phyloP scores from a whole-genome alignment of 257 asterid species.

The Nicotiana otophora region DNA sequence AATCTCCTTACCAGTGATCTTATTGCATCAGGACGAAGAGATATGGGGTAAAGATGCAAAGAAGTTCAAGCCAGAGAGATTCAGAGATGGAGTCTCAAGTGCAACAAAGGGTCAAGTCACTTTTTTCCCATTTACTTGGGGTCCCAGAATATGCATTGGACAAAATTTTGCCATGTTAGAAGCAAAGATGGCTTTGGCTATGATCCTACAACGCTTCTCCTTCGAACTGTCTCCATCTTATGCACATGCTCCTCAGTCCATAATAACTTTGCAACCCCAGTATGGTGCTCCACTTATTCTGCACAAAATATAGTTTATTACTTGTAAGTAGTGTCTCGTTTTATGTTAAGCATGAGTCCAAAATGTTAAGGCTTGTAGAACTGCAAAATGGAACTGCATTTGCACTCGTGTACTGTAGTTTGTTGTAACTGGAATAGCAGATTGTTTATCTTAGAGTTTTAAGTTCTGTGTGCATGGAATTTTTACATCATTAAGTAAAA shows the following conservation, averaged over 20 bases:
- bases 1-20: conserved; percentile 14
- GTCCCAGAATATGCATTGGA: conserved; percentile 33
- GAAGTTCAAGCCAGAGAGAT: conserved; percentile 30
- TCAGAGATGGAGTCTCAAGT: conserved; percentile 20
- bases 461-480: no score
- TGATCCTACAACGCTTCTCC: conserved; percentile 28
- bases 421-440: background rate
- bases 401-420: background rate
- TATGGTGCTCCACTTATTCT: conserved; percentile 23
- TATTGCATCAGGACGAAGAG: conserved; percentile 21
- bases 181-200: conserved; percentile 24
- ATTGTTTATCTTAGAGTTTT: background rate
- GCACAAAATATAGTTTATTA: conserved; percentile 5
- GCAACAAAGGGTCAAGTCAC: conserved; percentile 7
- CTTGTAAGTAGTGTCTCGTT: background rate
- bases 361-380: background rate
- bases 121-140: conserved; percentile 32
- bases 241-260: conserved; percentile 22
- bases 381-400: background rate
- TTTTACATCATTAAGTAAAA: no score
- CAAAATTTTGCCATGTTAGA: conserved; percentile 29
- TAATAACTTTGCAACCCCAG: conserved; percentile 28
- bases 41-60: conserved; percentile 34
- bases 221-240: conserved; percentile 28
- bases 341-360: background rate